These are phyloP conservation scores for Talaromyces rugulosus DNA, from an alignment of 2,329 filamentous ascomycete genomes.

Conservation along the genomic window DNA sequence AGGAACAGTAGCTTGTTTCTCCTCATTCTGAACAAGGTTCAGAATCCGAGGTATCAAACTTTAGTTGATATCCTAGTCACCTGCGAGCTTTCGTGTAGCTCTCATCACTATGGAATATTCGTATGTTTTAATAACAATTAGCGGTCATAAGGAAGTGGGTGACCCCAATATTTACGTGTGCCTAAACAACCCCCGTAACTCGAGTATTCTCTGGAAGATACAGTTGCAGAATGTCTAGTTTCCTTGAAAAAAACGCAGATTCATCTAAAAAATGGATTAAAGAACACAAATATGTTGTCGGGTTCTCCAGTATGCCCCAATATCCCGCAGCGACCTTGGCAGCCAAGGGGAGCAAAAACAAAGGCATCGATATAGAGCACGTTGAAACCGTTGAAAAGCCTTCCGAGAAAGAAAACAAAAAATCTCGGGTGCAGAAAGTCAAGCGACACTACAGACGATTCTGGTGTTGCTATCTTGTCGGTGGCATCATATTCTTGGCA, in stretches of 20 bases:
- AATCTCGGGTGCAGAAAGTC: constrained; percentile 26
- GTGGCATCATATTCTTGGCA: constrained; percentile 37
- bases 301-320: background rate
- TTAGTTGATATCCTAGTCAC: background rate
- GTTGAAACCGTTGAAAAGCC: background rate
- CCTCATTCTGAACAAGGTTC: background rate
- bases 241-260: background rate
- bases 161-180: background rate
- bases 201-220: background rate
- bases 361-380: background rate
- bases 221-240: background rate
- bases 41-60: background rate
- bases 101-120: background rate
- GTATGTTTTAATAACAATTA: background rate
- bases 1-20: background rate
- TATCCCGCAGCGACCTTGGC: background rate
- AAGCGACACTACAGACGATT: constrained; percentile 42
- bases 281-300: background rate
- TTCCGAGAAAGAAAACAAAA: background rate
- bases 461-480: constrained; percentile 44
- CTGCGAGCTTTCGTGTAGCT: background rate
- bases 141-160: background rate
- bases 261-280: background rate
- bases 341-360: background rate
- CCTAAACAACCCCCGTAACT: too few species aligned